Conservation (phyloP, 768 basidiomycete species). For the Amanita rubescens region DNA sequence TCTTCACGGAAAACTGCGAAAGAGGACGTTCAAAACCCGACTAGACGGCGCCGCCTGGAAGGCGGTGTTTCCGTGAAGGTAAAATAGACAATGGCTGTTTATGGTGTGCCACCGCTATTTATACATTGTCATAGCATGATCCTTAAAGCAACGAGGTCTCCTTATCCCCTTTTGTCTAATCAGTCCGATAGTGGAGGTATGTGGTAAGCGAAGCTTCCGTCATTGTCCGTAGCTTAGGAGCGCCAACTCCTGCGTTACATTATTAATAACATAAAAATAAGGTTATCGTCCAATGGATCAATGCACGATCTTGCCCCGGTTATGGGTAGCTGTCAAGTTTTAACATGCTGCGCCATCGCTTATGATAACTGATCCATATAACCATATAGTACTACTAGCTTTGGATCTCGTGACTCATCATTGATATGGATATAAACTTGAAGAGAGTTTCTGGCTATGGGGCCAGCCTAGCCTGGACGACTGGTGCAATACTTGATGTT, state of each 20-base stretch:
- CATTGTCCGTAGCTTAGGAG: neutral
- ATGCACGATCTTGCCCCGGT: neutral
- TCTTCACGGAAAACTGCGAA: conserved; percentile 32
- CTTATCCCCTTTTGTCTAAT: neutral
- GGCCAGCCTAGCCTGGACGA: neutral
- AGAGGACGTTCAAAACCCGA: conserved; percentile 37
- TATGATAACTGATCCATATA: neutral
- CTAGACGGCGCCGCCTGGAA: conserved; percentile 49
- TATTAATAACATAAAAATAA: neutral
- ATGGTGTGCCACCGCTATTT: neutral
- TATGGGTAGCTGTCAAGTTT: neutral
- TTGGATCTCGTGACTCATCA: neutral
- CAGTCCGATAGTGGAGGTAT: neutral
- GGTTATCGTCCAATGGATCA: conserved; percentile 1
- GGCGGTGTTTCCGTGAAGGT: conserved; percentile 48
- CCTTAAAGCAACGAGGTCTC: neutral
- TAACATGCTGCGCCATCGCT: neutral
- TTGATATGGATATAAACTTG: neutral
- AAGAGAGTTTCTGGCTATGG: neutral
- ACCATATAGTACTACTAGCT: neutral
- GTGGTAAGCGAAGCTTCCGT: neutral
- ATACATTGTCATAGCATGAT: neutral
- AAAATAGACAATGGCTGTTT: conserved; percentile 27
- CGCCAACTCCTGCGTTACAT: neutral
- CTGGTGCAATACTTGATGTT: neutral